Percentiles rank a stretch among this genome's conserved stretches.
phyloP scores from a whole-genome alignment of 192 early-diverging fungal species.

The Backusella macrospora region DNA sequence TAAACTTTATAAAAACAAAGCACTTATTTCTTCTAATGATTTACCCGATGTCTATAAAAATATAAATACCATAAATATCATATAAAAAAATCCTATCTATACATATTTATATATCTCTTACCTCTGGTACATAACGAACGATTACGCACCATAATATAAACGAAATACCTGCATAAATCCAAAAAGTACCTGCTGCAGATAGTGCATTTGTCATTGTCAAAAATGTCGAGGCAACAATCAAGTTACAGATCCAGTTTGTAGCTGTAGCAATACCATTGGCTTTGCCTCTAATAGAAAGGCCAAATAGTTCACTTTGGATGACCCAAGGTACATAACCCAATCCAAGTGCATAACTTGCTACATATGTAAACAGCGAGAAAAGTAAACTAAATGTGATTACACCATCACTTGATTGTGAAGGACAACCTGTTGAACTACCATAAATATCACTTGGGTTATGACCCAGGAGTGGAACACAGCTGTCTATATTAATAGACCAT shows the following conservation, averaged over 20 bases:
- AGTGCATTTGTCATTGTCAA: conserved; percentile 59
- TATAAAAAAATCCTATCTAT: not conserved
- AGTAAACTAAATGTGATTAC: conserved; percentile 21
- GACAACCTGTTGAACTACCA: conserved; percentile 11
- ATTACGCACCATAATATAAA: conserved; percentile 48
- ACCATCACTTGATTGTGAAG: conserved; percentile 8
- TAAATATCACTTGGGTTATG: conserved; percentile 20
- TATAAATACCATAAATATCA: not conserved
- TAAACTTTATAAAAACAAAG: not conserved
- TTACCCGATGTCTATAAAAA: conserved; percentile 15
- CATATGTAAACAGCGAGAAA: conserved; percentile 19
- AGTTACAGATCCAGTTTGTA: conserved; percentile 85
- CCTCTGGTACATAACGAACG: conserved; percentile 74
- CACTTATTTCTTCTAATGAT: conserved; percentile 21
- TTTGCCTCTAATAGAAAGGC: conserved; percentile 72
- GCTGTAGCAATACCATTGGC: conserved; percentile 71
- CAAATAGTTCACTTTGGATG: conserved; percentile 79
- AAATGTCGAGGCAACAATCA: conserved; percentile 65
- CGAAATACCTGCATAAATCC: conserved; percentile 61
- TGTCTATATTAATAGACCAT: conserved; percentile 13
- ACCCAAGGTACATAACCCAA: conserved; percentile 67
- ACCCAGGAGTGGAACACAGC: not conserved
- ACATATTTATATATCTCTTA: not conserved
- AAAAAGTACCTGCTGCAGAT: conserved; percentile 56
- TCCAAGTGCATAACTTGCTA: conserved; percentile 50